Base-by-base conservation (phyloP, 768 basidiomycete genomes). In the Nevesoporus exiguus region DNA sequence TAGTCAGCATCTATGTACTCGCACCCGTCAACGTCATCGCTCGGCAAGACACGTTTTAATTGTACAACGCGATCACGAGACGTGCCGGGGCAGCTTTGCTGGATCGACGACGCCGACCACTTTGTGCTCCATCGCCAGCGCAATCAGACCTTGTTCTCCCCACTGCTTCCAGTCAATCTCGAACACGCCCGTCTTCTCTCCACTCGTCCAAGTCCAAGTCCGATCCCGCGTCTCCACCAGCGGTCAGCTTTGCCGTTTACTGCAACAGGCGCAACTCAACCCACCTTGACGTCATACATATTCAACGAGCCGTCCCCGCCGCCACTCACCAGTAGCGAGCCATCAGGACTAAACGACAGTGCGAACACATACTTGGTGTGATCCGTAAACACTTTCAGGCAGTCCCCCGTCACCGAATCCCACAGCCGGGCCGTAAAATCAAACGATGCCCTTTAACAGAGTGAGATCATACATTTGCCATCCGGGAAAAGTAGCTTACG, bases 401-500 rank as follows among this genome's bases (percentile, higher is more conserved):
- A 94, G 41, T 82, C 78, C 27, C 91, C 91, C 0, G 86, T 86
- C 42, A 80, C 77, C 3, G 85, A 81, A 68, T 94, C 87, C 93
- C 93, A 96, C 29, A 96, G 59, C 39, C 90, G 82, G 5, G 88
- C 81, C 2, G 90, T 89, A 14, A 76, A 74, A 64, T 96, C 93
- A 63, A 92, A 92, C 5, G 90, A 90, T 10, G 85, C 81, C 8
- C 89, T 93, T 59, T 27, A 33, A 29, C 44, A 51, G 27, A 24
- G 43, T 46, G 19, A 58, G 59, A 21, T 58, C 36, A 24, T 44
- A 19, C 22, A 31, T 39, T 31, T 19, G 30, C 22, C 47, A n/a
- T 43, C n/a, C 14, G 10, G 34, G n/a, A 45, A 19, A 47, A 30
- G 21, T 48, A 24, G 72, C 82, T 66, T 63, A 89, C 89, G 90